Evolutionary conservation across 148 eudicot species (phyloP).

Genomic region (Salicornia ramosissima): DNA sequence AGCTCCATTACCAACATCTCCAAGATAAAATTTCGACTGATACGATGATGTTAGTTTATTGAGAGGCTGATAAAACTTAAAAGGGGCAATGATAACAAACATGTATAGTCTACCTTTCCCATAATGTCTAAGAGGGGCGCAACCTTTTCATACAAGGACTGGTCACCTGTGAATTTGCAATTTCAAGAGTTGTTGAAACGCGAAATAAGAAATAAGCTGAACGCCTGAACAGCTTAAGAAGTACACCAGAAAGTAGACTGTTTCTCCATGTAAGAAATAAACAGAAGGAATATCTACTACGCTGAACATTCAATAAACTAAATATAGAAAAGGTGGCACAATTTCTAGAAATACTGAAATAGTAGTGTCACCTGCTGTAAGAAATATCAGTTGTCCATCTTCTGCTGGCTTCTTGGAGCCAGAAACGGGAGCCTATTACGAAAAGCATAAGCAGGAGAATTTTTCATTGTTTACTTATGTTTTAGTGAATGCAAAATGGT

Average conservation of each 20-base stretch:
- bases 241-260: neutral
- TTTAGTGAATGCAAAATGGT: neutral
- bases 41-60: slow-evolving; percentile 17
- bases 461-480: neutral
- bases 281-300: neutral
- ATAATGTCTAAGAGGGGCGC: slow-evolving; percentile 75
- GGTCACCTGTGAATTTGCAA: slow-evolving; percentile 56
- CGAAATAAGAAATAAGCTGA: neutral
- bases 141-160: slow-evolving; percentile 57
- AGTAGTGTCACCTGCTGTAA: slow-evolving; percentile 57
- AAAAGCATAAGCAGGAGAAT: slow-evolving; percentile 24
- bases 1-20: slow-evolving; percentile 96
- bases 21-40: slow-evolving; percentile 88
- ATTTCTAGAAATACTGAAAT: neutral
- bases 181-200: slow-evolving; percentile 15
- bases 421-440: slow-evolving; percentile 85
- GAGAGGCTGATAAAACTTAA: neutral
- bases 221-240: neutral
- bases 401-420: slow-evolving; percentile 98
- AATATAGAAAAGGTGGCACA: neutral
- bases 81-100: neutral
- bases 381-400: slow-evolving; percentile 86
- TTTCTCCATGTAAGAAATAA: neutral
- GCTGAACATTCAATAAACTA: neutral
- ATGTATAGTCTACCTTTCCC: slow-evolving; percentile 68